Percentiles rank a stretch among this genome's conserved stretches.
Conservation (phyloP, 192 early-diverging fungal genomes). For the Linnemannia elongata region DNA sequence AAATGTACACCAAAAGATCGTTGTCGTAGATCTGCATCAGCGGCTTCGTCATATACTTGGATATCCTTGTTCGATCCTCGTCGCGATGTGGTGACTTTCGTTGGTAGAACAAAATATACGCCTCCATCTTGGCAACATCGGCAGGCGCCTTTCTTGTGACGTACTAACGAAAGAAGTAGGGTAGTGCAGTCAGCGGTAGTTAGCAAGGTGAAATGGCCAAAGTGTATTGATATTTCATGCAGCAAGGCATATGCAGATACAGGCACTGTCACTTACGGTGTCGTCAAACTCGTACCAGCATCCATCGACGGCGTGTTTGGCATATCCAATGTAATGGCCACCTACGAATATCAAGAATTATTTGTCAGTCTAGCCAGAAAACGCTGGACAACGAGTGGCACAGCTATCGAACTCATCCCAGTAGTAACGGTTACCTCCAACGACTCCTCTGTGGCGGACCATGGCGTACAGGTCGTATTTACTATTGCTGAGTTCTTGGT, state of each 20-base stretch:
- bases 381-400: no score
- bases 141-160: constrained; percentile 52
- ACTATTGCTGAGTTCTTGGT: constrained; percentile 30
- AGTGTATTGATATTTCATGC: not conserved
- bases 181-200: not conserved
- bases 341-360: constrained; percentile 14
- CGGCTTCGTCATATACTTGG: constrained; percentile 46
- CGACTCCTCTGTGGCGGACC: constrained; percentile 53
- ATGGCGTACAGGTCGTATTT: constrained; percentile 60
- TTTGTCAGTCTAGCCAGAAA: not conserved
- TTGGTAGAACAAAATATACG: constrained; percentile 57
- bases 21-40: constrained; percentile 49
- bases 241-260: not conserved
- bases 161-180: constrained; percentile 16
- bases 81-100: constrained; percentile 44
- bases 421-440: constrained; percentile 41
- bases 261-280: constrained; percentile 36
- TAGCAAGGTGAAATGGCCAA: not conserved
- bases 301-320: constrained; percentile 47
- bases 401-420: not conserved
- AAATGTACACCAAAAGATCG: constrained; percentile 49
- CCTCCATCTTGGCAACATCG: constrained; percentile 58
- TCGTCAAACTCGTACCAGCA: constrained; percentile 64
- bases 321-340: constrained; percentile 60
- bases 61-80: constrained; percentile 41